Evolutionary conservation across 2,329 filamentous ascomycete genomes (phyloP).

Genomic region (Cytospora piceicola): DNA sequence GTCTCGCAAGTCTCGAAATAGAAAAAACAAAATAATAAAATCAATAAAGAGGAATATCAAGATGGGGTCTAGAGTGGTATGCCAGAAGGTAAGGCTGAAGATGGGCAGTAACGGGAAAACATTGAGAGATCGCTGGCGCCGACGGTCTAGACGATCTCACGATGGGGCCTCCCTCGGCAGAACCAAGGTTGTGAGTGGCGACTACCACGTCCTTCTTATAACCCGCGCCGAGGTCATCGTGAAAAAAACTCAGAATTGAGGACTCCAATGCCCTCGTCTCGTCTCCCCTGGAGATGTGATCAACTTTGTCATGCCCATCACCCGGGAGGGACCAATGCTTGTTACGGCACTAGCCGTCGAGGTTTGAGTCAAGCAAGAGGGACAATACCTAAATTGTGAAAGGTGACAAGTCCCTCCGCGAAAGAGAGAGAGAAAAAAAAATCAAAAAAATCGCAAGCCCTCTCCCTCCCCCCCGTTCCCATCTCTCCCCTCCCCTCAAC

Average conservation of each 20-base stretch:
- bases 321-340: neutral
- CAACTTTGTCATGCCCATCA: neutral
- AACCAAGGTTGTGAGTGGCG: conserved; percentile 10
- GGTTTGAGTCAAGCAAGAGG: conserved; percentile 4
- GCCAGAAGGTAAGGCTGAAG: conserved; percentile 30
- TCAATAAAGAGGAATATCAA: conserved; percentile 28
- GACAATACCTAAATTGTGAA: neutral
- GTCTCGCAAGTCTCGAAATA: conserved; percentile 15
- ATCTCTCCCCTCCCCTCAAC: neutral
- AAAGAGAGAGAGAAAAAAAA: no score
- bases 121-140: conserved; percentile 29
- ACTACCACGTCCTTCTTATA: conserved; percentile 24
- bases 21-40: conserved; percentile 23
- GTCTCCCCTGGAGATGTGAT: conserved; percentile 15
- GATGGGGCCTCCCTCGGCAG: conserved; percentile 5
- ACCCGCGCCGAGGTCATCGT: conserved; percentile 22
- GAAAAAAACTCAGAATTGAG: conserved; percentile 25
- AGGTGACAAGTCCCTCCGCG: conserved; percentile 2
- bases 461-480: neutral
- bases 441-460: neutral
- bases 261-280: conserved; percentile 29
- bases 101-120: conserved; percentile 20
- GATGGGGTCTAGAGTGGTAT: conserved; percentile 27
- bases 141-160: conserved; percentile 27
- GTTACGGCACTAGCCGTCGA: conserved; percentile 1